A percentile compares a stretch with the other conserved stretches of the same genome.
These are phyloP conservation scores for Leccinum fibrillosum DNA, from an alignment of 768 basidiomycete genomes.

Conservation along the genomic window DNA sequence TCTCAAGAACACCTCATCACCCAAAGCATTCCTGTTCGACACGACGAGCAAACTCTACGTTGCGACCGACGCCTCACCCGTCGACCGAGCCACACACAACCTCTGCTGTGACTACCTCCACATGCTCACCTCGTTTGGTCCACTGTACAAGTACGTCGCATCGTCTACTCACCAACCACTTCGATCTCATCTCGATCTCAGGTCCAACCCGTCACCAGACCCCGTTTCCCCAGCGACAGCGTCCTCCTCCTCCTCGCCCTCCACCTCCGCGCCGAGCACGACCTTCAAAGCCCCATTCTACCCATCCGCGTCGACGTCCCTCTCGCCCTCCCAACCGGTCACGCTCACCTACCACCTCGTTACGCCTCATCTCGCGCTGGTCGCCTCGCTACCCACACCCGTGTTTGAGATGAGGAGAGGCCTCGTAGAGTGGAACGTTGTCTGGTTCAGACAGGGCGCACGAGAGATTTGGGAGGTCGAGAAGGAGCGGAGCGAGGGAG, in stretches of 20 bases:
- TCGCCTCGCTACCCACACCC: slow-evolving; percentile 70
- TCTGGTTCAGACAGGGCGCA: slow-evolving; percentile 79
- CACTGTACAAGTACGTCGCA: slow-evolving; percentile 69
- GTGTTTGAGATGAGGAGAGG: slow-evolving; percentile 73
- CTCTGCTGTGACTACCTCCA: slow-evolving; percentile 89
- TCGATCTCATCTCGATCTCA: neutral
- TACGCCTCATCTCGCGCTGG: slow-evolving; percentile 64
- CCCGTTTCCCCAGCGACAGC: slow-evolving; percentile 1
- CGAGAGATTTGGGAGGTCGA: slow-evolving; percentile 81
- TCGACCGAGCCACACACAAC: slow-evolving; percentile 84
- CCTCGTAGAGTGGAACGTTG: slow-evolving; percentile 82
- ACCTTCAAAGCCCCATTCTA: slow-evolving; percentile 52
- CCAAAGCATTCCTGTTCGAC: slow-evolving; percentile 94
- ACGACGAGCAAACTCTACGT: slow-evolving; percentile 79
- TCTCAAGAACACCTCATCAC: slow-evolving; percentile 80
- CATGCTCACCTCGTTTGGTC: slow-evolving; percentile 82
- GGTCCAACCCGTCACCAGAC: slow-evolving; percentile 19
- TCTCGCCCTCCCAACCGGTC: slow-evolving; percentile 55
- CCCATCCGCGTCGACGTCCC: slow-evolving; percentile 63
- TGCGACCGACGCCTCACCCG: slow-evolving; percentile 91
- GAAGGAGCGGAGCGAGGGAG: slow-evolving; percentile 41
- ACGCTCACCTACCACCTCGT: slow-evolving; percentile 85
- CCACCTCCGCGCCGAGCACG: slow-evolving; percentile 6
- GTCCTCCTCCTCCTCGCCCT: neutral
- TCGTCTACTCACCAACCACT: neutral